Evolutionary conservation across 2,329 filamentous ascomycete species (phyloP), one percentile per base, ranked within the genome.

Genomic region (Mollisiaceae sp.): DNA sequence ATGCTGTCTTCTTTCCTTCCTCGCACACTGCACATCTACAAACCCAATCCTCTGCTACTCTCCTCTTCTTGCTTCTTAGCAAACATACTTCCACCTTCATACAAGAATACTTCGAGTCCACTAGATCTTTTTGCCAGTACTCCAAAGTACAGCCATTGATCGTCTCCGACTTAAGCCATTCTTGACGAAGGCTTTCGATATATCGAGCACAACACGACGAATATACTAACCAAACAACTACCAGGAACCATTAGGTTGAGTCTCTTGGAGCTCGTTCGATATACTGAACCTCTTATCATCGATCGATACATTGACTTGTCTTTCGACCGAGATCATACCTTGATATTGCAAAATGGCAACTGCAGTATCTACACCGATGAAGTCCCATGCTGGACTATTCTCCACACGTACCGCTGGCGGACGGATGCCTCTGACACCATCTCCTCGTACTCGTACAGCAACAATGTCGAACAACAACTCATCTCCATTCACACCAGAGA

Each of bases 321-420:
- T 76, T 78, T 83, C 80, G 79, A 79, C 71, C 74, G 77, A 81
- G 77, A 76, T 74, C 69, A 77, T 75, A 75, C 75, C 74, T 70
- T 69, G 74, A 77, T 79, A 79, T 77, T 75, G 75, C 74, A 86
- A 74, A 78, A 98, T 98, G 94, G 93, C 94, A 78, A 91, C 90
- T 79, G 82, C 86, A 79, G 88, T 97, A 80, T 91, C 93, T 75
- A 98, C 95, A 67, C 95, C 95, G 67, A 85, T 95, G 78, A 98
- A 97, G 86, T 95, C 92, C 85, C 94, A 97, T 80, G 89, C 91
- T 81, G 93, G 93, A 66, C 86, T 97, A 75, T 97, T 98, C 83
- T 93, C 91, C 72, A 88, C 92, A 73, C 93, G 93, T 78, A 95
- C 94, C 78, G 95, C 94, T 79, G 94, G 94, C 81, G 93, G 94